These are phyloP conservation scores for Xylariomycetidae sp. DNA, from an alignment of 2,329 filamentous ascomycete genomes.

Conservation along the genomic window DNA sequence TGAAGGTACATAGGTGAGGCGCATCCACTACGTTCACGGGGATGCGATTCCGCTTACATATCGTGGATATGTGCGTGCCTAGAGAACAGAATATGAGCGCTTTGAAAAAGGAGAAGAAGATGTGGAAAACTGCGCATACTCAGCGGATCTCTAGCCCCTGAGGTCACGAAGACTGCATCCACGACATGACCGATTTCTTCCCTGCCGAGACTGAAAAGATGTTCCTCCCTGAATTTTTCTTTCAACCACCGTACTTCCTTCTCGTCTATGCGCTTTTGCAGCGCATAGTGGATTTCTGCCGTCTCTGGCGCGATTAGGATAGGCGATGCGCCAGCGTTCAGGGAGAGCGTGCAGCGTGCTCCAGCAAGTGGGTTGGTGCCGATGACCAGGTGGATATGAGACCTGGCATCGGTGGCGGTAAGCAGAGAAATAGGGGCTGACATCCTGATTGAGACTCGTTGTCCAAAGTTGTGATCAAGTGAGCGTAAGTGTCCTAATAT, in stretches of 20 bases:
- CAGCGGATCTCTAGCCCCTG: slow-evolving; percentile 39
- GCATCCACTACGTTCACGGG: slow-evolving; percentile 91
- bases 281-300: slow-evolving; percentile 51
- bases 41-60: slow-evolving; percentile 77
- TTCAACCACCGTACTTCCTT: slow-evolving; percentile 63
- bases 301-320: slow-evolving; percentile 70
- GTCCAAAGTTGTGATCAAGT: too few relatives aligned
- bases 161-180: slow-evolving; percentile 88
- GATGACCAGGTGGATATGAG: slow-evolving; percentile 76
- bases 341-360: slow-evolving; percentile 71
- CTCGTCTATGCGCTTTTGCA: slow-evolving; percentile 61
- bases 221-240: slow-evolving; percentile 62
- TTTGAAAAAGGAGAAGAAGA: slow-evolving; percentile 1
- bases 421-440: slow-evolving; percentile 64
- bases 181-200: slow-evolving; percentile 73
- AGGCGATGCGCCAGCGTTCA: slow-evolving; percentile 77
- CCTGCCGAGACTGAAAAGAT: slow-evolving; percentile 74
- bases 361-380: slow-evolving; percentile 86
- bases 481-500: too few relatives aligned
- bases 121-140: too few relatives aligned
- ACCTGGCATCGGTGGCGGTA: slow-evolving; percentile 64
- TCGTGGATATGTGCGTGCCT: slow-evolving; percentile 64
- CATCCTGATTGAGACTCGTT: too few relatives aligned
- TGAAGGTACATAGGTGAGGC: slow-evolving; percentile 82
- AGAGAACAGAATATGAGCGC: slow-evolving; percentile 1